Evolutionary conservation across 352 stramenopile genomes (phyloP).

Genomic region (Phytophthora cryptogea): DNA sequence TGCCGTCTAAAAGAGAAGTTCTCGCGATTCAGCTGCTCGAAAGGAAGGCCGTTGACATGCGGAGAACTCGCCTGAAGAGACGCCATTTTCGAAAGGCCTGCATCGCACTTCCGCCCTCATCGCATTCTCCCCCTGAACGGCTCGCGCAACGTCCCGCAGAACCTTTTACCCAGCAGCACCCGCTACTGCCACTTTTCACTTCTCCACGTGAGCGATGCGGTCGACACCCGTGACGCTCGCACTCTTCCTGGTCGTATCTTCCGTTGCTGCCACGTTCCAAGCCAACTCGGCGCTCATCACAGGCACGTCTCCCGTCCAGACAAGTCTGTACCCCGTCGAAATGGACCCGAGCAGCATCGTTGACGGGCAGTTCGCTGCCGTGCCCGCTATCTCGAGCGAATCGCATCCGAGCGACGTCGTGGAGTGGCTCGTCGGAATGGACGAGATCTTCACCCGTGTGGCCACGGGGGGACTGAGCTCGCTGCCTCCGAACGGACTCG

Average conservation of each 20-base stretch:
- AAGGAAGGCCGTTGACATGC: conserved; percentile 5
- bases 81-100: not conserved
- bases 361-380: conserved; percentile 37
- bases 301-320: conserved; percentile 1
- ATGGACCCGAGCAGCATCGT: conserved; percentile 34
- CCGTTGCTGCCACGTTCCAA: not conserved
- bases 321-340: not conserved
- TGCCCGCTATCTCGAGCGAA: conserved; percentile 34
- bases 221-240: conserved; percentile 2
- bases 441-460: conserved; percentile 50
- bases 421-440: conserved; percentile 42
- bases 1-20: too few species aligned
- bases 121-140: conserved; percentile 6
- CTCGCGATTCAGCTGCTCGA: not conserved
- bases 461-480: conserved; percentile 41
- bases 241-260: conserved; percentile 11
- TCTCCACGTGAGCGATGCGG: conserved; percentile 19
- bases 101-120: conserved; percentile 6
- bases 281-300: conserved; percentile 13
- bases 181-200: conserved; percentile 1
- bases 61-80: not conserved
- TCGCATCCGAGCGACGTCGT: conserved; percentile 22
- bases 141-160: not conserved
- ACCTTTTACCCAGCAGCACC: not conserved
- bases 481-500: conserved; percentile 40